A percentile compares a stretch with the other conserved stretches of the same genome.
These are phyloP conservation scores for Russula brevipes DNA, from an alignment of 768 basidiomycete genomes.

Conservation along the genomic window DNA sequence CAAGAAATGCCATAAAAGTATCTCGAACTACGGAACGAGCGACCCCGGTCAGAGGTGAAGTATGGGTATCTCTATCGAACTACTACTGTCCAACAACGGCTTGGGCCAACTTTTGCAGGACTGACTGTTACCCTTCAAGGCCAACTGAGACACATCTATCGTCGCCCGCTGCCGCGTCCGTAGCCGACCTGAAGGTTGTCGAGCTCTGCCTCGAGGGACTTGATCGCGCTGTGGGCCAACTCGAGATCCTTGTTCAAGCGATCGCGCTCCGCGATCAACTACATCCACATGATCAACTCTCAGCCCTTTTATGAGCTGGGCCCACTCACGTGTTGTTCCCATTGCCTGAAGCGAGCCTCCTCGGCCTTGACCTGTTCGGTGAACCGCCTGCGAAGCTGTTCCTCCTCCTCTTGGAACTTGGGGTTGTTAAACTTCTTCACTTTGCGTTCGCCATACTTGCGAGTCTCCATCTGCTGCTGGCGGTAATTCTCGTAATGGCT, in stretches of 20 bases:
- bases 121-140: not conserved
- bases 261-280: conserved; percentile 98
- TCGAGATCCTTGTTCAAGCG: conserved; percentile 99
- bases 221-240: conserved; percentile 85
- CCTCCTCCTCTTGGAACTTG: conserved; percentile 99
- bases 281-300: conserved; percentile 26
- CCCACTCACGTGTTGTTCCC: conserved; percentile 90
- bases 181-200: conserved; percentile 86
- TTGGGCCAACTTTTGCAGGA: conserved; percentile 2
- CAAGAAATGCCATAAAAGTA: conserved; percentile 9
- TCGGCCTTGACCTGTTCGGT: conserved; percentile 99
- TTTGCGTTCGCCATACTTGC: conserved; percentile 98
- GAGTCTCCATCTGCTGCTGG: conserved; percentile 98
- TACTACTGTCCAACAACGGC: not conserved
- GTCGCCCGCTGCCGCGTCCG: conserved; percentile 64
- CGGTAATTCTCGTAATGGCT: conserved; percentile 97
- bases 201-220: conserved; percentile 83
- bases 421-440: conserved; percentile 99
- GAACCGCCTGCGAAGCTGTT: conserved; percentile 91
- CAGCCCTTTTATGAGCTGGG: not conserved
- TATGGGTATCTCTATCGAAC: conserved; percentile 22
- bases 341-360: conserved; percentile 95
- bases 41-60: conserved; percentile 9
- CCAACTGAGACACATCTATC: conserved; percentile 35
- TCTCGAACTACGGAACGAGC: conserved; percentile 1